These are phyloP conservation scores for Sechiopsis laciniata DNA, from an alignment of 306 rosid species.

Conservation along the genomic window DNA sequence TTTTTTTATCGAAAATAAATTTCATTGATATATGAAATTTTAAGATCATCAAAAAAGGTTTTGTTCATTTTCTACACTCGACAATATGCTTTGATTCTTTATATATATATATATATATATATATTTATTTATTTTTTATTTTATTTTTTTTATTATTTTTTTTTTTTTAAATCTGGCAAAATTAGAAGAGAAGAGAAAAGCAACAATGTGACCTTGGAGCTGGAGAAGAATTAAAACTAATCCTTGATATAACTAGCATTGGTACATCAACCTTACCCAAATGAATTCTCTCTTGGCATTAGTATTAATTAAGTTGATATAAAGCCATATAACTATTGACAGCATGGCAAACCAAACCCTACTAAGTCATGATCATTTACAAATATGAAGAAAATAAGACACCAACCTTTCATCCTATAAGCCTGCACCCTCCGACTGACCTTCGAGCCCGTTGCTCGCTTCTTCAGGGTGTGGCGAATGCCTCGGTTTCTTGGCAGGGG, in stretches of 20 bases:
- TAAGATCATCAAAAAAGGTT: no score
- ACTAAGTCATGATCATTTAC: constrained; percentile 13
- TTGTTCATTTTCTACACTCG: not conserved
- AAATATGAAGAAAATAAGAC: not conserved
- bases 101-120: no score
- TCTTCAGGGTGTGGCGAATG: constrained; percentile 22
- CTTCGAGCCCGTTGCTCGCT: constrained; percentile 5
- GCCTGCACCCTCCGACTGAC: not conserved
- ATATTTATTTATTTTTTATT: no score
- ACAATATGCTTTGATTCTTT: not conserved
- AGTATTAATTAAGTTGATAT: constrained; percentile 7
- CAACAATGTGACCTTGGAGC: not conserved
- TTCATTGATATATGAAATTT: no score
- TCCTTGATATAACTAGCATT: constrained; percentile 12
- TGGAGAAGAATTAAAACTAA: not conserved
- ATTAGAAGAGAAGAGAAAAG: not conserved
- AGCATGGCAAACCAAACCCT: constrained; percentile 22
- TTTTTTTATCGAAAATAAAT: no score
- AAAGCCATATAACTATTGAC: constrained; percentile 26
- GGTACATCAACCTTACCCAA: constrained; percentile 17
- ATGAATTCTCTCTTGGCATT: constrained; percentile 10
- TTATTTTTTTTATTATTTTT: no score
- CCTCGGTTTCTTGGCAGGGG: constrained; percentile 47
- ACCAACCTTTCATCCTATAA: not conserved
- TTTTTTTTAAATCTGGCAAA: not conserved